Conservation (phyloP, 1,284 basidiomycete genomes). For the Bondarzewia mesenterica region DNA sequence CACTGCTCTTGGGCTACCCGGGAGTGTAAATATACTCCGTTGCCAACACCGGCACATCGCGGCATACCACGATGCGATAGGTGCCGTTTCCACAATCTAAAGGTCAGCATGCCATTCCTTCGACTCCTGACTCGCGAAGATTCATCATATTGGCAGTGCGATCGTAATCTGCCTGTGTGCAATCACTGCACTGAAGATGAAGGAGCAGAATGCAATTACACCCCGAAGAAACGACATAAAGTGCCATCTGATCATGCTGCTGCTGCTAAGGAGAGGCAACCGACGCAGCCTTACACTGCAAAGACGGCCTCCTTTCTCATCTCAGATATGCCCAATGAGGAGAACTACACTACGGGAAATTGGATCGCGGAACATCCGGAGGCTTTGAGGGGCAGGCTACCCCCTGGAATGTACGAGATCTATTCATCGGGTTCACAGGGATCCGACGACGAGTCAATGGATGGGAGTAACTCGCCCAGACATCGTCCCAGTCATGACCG, state of each 20-base stretch:
- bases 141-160: constrained; percentile 35
- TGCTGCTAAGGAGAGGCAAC: constrained; percentile 24
- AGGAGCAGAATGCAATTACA: constrained; percentile 54
- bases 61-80: constrained; percentile 67
- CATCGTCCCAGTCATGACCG: constrained; percentile 5
- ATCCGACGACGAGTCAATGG: constrained; percentile 13
- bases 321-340: constrained; percentile 29
- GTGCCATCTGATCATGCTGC: constrained; percentile 37
- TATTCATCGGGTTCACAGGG: constrained; percentile 12
- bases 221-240: constrained; percentile 59
- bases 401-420: constrained; percentile 9
- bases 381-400: constrained; percentile 4
- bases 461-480: not conserved
- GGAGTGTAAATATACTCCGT: constrained; percentile 63
- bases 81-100: constrained; percentile 56
- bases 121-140: constrained; percentile 3
- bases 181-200: constrained; percentile 50
- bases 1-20: constrained; percentile 59
- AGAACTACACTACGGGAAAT: constrained; percentile 13
- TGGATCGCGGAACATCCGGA: constrained; percentile 17
- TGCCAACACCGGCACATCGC: constrained; percentile 65
- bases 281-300: constrained; percentile 32
- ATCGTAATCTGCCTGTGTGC: constrained; percentile 61
- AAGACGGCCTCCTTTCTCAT: constrained; percentile 46
- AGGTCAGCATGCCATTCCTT: constrained; percentile 32